These are phyloP conservation scores for Pyrus betulifolia DNA, from an alignment of 306 rosid species.

Conservation along the genomic window DNA sequence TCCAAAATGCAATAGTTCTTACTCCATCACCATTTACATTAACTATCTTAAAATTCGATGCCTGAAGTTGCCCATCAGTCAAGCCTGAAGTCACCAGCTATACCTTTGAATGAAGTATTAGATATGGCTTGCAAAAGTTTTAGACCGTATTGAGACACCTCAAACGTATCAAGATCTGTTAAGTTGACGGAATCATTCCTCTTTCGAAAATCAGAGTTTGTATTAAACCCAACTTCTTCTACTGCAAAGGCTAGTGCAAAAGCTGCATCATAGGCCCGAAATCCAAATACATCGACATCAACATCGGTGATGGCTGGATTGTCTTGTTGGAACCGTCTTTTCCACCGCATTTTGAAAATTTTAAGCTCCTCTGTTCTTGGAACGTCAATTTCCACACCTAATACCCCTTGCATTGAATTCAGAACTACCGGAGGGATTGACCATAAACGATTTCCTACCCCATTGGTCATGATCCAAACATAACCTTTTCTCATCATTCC, in stretches of 20 bases:
- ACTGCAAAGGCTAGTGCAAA: constrained; percentile 44
- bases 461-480: constrained; percentile 45
- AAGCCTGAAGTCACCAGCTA: constrained; percentile 35
- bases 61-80: constrained; percentile 26
- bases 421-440: not conserved
- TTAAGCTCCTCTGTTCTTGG: constrained; percentile 17
- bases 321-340: constrained; percentile 18
- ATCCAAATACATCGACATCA: constrained; percentile 18
- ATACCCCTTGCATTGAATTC: constrained; percentile 44
- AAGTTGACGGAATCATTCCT: not conserved
- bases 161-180: constrained; percentile 6
- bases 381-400: constrained; percentile 40
- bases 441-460: constrained; percentile 16
- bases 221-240: constrained; percentile 17
- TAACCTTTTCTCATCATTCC: constrained; percentile 52
- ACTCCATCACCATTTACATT: constrained; percentile 22
- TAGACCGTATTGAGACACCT: constrained; percentile 13
- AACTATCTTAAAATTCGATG: constrained; percentile 25
- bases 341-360: constrained; percentile 35
- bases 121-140: constrained; percentile 7
- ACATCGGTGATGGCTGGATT: constrained; percentile 18
- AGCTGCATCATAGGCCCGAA: constrained; percentile 58
- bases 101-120: constrained; percentile 26
- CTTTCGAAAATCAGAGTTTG: not conserved
- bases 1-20: constrained; percentile 17